Evolutionary conservation across 768 basidiomycete genomes (phyloP), one percentile per base, ranked within the genome.

Genomic region (Mycena crocata): DNA sequence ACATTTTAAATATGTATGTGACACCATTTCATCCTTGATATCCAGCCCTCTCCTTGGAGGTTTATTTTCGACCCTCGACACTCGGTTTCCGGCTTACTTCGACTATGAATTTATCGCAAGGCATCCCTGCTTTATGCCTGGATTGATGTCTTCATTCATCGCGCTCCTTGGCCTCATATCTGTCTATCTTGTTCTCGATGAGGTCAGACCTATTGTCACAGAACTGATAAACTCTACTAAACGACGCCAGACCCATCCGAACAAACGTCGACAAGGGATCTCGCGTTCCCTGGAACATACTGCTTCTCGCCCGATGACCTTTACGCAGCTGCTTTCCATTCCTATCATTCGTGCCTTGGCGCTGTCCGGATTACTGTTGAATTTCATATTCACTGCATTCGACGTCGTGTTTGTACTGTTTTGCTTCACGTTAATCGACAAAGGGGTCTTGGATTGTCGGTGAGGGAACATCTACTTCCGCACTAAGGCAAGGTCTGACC

Each of bases 401-500:
- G 88, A 89, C 44, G 85, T 89, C 23, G 80, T 88, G 3, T 91
- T 90, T 66, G 86, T 89, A 6, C 77, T 91, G 24, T 90, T 87
- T 73, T 89, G 86, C 62, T 91, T 87, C 74, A 85, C 89, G 5
- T 81, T 87, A 24, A 74, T 90, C 52, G 63, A 77, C 30, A 67
- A 77, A 10, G 89, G 90, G 32, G 89, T 90, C 9, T 52, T 78
- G 58, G 78, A 35, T 76, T 80, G 52, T 74, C 73, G 57, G 77
- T 79, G 51, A 48, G 76, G 71, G 23, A 68, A 24, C 51, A 42
- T 54, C 21, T 31, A 5, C 23, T 14, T 59, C 46, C 67, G 30
- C 7, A 37, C 2, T 34, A 3, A 6, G 66, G 57, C 64, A 42
- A 57, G 57, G 37, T 51, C 42, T 34, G 45, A 19, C 55, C 83